Evolutionary conservation across 148 eudicot genomes (phyloP).

Genomic region (Nepenthes gracilis): DNA sequence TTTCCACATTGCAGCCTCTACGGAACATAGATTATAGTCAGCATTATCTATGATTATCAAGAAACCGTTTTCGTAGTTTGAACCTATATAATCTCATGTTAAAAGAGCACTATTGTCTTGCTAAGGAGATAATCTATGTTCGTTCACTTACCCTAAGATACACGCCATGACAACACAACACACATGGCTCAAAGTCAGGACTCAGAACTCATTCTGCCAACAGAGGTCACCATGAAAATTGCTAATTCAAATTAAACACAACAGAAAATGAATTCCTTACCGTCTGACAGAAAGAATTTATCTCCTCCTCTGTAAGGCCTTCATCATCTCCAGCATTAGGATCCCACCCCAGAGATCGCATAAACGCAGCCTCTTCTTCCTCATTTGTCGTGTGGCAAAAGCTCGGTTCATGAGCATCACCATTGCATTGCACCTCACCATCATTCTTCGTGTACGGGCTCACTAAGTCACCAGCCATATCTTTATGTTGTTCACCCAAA

Average conservation of each 20-base stretch:
- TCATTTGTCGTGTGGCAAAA: not conserved
- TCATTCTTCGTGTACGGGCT: conserved; percentile 24
- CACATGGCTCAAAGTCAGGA: not conserved
- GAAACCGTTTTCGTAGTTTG: too few relatives aligned
- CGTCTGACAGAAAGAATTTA: conserved; percentile 1
- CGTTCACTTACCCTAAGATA: not conserved
- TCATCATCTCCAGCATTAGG: conserved; percentile 3
- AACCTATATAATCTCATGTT: too few relatives aligned
- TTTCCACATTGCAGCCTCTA: too few relatives aligned
- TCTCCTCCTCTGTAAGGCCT: conserved; percentile 9
- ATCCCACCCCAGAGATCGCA: conserved; percentile 9
- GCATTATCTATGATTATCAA: too few relatives aligned
- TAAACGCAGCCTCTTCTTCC: conserved; percentile 5
- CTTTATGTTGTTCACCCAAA: conserved; percentile 21
- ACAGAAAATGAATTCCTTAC: conserved; percentile 1
- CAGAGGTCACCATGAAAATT: not conserved
- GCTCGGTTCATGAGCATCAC: conserved; percentile 15
- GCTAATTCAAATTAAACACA: not conserved
- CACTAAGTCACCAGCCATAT: conserved; percentile 10
- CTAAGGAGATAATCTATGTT: too few relatives aligned
- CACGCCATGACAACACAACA: not conserved
- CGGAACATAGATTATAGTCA: too few relatives aligned
- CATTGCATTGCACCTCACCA: conserved; percentile 28
- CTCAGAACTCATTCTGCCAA: not conserved
- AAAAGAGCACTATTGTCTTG: too few relatives aligned